These are phyloP conservation scores for Scortechinia acanthostroma DNA, from an alignment of 2,329 filamentous ascomycete genomes.

Conservation along the genomic window DNA sequence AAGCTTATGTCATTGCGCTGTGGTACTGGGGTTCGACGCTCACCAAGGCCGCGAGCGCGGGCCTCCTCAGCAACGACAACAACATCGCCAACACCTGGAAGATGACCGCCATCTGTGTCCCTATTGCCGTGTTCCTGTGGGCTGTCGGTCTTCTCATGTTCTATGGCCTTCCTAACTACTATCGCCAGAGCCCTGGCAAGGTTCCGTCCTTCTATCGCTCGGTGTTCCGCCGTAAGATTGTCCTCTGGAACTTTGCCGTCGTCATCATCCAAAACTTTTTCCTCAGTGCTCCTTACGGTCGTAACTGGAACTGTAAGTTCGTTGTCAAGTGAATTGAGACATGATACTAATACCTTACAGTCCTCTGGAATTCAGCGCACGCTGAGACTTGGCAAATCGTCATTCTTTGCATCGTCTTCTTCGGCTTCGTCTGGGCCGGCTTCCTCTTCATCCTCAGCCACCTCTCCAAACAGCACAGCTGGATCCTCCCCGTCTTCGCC, in stretches of 20 bases:
- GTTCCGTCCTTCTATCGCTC: constrained; percentile 61
- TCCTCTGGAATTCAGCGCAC: constrained; percentile 51
- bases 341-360: constrained; percentile 9
- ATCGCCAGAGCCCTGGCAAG: constrained; percentile 54
- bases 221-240: constrained; percentile 53
- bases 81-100: constrained; percentile 30
- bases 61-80: constrained; percentile 22
- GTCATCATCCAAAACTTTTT: constrained; percentile 64
- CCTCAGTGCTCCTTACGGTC: constrained; percentile 56
- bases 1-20: constrained; percentile 55
- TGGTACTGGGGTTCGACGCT: constrained; percentile 62
- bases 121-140: constrained; percentile 50
- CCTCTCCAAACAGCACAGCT: constrained; percentile 53
- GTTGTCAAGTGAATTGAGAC: background rate
- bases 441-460: constrained; percentile 40
- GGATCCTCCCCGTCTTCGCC: constrained; percentile 62
- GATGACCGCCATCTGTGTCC: constrained; percentile 43
- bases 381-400: constrained; percentile 46
- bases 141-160: constrained; percentile 43
- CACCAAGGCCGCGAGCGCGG: constrained; percentile 30
- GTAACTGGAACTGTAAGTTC: constrained; percentile 50
- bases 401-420: constrained; percentile 47
- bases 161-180: constrained; percentile 59
- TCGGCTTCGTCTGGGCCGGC: constrained; percentile 43
- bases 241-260: constrained; percentile 60